A percentile compares a stretch with the other conserved stretches of the same genome.
Conservation (phyloP, 2,329 filamentous ascomycete species). For the Aureobasidium sp. region DNA sequence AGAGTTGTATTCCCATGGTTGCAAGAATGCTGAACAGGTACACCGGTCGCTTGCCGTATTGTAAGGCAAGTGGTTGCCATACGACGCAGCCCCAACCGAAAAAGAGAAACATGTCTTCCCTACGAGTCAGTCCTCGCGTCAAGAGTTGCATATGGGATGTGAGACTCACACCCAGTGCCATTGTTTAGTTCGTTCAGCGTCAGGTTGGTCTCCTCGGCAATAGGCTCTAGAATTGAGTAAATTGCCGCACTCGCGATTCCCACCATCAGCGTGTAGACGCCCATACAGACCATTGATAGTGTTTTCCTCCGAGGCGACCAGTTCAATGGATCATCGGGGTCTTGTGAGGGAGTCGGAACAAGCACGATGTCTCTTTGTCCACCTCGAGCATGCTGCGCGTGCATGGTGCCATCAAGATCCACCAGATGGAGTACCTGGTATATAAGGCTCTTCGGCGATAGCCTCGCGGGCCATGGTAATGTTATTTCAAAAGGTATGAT, state of each 20-base stretch:
- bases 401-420: constrained; percentile 32
- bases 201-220: constrained; percentile 40
- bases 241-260: constrained; percentile 43
- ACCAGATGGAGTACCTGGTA: constrained; percentile 36
- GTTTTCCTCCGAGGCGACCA: constrained; percentile 38
- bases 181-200: constrained; percentile 38
- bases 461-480: neutral
- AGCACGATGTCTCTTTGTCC: constrained; percentile 32
- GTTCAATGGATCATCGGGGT: constrained; percentile 41
- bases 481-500: neutral
- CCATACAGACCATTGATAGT: constrained; percentile 35
- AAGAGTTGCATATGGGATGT: neutral
- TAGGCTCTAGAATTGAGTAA: constrained; percentile 43
- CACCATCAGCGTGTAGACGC: constrained; percentile 41
- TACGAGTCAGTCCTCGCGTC: neutral
- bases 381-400: constrained; percentile 29
- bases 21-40: constrained; percentile 38
- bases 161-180: constrained; percentile 35
- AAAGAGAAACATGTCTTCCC: constrained; percentile 40
- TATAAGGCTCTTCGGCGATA: neutral
- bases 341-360: constrained; percentile 35
- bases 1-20: constrained; percentile 35
- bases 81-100: constrained; percentile 45
- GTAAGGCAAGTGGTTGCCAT: constrained; percentile 46
- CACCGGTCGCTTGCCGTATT: constrained; percentile 43